Conservation (phyloP, 495 filamentous ascomycete species). For the Penicillium ucsense region DNA sequence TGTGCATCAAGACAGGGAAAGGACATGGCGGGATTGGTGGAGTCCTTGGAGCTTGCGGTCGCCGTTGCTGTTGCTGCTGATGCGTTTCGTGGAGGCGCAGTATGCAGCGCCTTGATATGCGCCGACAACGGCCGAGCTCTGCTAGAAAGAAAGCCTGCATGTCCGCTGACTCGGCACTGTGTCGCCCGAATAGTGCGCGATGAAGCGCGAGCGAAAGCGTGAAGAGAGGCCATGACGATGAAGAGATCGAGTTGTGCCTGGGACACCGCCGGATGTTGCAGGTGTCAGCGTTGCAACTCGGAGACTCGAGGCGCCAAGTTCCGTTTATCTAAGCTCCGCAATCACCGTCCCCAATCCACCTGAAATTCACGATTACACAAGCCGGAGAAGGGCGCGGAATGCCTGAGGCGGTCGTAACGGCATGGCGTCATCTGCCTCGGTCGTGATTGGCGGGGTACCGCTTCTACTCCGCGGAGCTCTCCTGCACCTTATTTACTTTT, state of each 20-base stretch:
- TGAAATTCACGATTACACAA: constrained; percentile 6
- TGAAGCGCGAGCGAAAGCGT: constrained; percentile 14
- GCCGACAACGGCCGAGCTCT: constrained; percentile 14
- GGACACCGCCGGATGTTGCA: constrained; percentile 1
- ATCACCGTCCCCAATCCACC: too few relatives aligned
- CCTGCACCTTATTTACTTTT: background rate
- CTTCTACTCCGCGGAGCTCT: background rate
- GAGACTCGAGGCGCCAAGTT: background rate
- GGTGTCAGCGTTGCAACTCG: background rate
- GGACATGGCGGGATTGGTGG: constrained; percentile 81
- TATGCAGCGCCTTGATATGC: constrained; percentile 18
- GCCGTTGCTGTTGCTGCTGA: constrained; percentile 17
- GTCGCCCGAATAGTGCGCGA: constrained; percentile 11
- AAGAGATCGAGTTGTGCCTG: background rate
- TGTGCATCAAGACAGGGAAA: constrained; percentile 94
- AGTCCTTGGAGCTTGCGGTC: constrained; percentile 25
- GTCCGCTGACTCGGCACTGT: constrained; percentile 12
- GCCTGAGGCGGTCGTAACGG: constrained; percentile 8
- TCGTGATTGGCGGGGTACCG: constrained; percentile 4
- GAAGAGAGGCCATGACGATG: constrained; percentile 18
- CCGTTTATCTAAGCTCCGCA: too few relatives aligned
- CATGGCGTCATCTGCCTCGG: constrained; percentile 10
- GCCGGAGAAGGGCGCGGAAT: constrained; percentile 5
- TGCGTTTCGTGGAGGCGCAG: constrained; percentile 17
- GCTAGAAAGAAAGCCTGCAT: constrained; percentile 4